phyloP scores from a whole-genome alignment of 148 eudicot genomes.

The Salicornia ramosissima region DNA sequence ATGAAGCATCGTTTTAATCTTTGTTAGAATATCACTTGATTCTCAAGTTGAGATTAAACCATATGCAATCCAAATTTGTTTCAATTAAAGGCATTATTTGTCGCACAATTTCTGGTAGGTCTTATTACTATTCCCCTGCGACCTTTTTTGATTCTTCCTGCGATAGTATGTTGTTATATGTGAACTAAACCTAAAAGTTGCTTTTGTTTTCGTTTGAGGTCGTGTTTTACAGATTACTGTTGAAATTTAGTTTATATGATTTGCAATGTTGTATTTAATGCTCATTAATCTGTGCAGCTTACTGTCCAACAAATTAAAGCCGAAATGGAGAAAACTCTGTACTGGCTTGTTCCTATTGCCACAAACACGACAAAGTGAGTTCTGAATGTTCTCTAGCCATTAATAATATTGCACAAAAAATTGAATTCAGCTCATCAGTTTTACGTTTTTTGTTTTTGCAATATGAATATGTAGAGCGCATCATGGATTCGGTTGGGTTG shows the following conservation, averaged over 20 bases:
- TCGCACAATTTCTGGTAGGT: too few species aligned
- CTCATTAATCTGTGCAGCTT: conserved; percentile 43
- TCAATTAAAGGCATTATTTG: too few species aligned
- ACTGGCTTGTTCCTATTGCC: conserved; percentile 95
- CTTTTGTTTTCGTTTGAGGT: not conserved
- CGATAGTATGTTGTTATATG: too few species aligned
- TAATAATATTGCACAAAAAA: not conserved
- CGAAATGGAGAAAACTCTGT: conserved; percentile 97
- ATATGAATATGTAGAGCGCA: conserved; percentile 61
- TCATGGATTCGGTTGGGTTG: conserved; percentile 99
- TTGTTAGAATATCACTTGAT: not conserved
- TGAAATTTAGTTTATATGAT: too few species aligned
- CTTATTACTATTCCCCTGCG: too few species aligned
- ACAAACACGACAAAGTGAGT: conserved; percentile 91
- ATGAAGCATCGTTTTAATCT: not conserved
- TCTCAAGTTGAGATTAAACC: too few species aligned
- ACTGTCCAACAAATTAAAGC: conserved; percentile 79
- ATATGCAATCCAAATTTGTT: too few species aligned
- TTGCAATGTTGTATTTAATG: not conserved
- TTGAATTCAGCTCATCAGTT: conserved; percentile 13
- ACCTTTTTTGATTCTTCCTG: too few species aligned
- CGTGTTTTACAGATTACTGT: too few species aligned
- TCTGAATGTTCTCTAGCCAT: not conserved
- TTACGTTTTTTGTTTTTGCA: conserved; percentile 6
- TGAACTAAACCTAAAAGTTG: too few species aligned